Base-by-base conservation (phyloP, 805 yeast genomes). In the Cyberlindnera mississippiensis region DNA sequence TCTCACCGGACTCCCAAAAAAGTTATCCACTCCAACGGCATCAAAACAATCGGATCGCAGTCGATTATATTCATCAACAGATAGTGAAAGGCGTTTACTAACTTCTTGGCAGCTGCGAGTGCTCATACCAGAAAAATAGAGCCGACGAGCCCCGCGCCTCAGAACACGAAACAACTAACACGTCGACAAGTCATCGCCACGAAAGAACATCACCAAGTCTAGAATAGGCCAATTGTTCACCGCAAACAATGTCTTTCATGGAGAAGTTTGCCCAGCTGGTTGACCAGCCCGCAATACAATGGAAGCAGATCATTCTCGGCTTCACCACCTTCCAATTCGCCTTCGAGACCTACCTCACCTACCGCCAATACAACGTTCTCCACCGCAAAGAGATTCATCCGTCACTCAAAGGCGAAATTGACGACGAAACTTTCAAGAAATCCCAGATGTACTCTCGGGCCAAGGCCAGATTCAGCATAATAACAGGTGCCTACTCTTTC, bases 391-490 rank as follows among this genome's bases (percentile, higher is more conserved):
- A 72, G 29, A 78, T 87, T 17, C 96, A 96, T n/a, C 66, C 66
- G 11, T 73, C 81, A n/a, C 67, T 89, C 46, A 73, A 76, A 48
- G 76, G 73, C 29, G 82, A 82, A 46, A 78, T 90, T 40, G 80
- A 83, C 39, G 71, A 76, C 31, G 85, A 83, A 40, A 85, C 91
- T 6, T 85, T 85, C 52, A 69, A 71, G 42, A 84, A 87, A 60
- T 77, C 95, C 2, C 88, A 85, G 56, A 75, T 72, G 22, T 93
- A 91, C 61, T 78, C 91, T 2, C 67, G 82, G 22, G 85, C 96
- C 13, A 90, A 90, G 62, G 75, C 88, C 40, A 69, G 69, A 51
- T 87, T 88, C 59, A 72, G 82, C 1, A 68, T 86, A 37, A 62
- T 84, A 38, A 62, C 76, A 20, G 74, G 77, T 20, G 51, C 75